Conservation (phyloP, 2,329 filamentous ascomycete genomes). For the Aspergillus neoniger region DNA sequence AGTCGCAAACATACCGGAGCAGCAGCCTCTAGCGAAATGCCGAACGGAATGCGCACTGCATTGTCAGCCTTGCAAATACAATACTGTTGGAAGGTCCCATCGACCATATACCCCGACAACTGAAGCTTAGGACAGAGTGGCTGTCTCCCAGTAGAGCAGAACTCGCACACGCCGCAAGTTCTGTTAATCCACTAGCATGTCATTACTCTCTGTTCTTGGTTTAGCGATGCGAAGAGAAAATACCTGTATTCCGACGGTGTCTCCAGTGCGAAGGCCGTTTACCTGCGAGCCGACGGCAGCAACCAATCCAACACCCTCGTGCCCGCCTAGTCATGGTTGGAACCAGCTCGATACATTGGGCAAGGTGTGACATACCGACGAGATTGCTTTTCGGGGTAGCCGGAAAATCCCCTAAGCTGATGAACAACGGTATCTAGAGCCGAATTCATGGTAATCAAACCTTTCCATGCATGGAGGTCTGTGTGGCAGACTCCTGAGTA, state of each 20-base stretch:
- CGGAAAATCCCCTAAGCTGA: slow-evolving; percentile 6
- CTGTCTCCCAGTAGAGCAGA: slow-evolving; percentile 77
- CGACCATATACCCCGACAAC: slow-evolving; percentile 86
- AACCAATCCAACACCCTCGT: slow-evolving; percentile 15
- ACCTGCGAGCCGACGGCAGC: slow-evolving; percentile 13
- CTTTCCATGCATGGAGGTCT: slow-evolving; percentile 8
- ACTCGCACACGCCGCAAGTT: slow-evolving; percentile 76
- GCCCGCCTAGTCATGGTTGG: slow-evolving; percentile 8
- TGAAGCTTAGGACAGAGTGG: slow-evolving; percentile 73
- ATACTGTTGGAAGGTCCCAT: slow-evolving; percentile 93
- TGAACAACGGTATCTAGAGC: neutral
- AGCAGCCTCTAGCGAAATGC: slow-evolving; percentile 72
- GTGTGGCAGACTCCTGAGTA: slow-evolving; percentile 18
- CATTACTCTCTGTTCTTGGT: too few relatives aligned
- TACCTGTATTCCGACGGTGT: slow-evolving; percentile 16
- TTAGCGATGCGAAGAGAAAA: neutral
- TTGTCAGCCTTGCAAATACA: slow-evolving; percentile 82
- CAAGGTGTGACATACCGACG: neutral
- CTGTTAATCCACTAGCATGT: slow-evolving; percentile 75
- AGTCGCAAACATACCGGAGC: slow-evolving; percentile 53
- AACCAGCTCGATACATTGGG: too few relatives aligned
- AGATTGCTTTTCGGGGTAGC: slow-evolving; percentile 37
- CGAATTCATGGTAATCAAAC: neutral
- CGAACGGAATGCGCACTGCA: slow-evolving; percentile 77
- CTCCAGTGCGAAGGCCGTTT: slow-evolving; percentile 12